Evolutionary conservation across 2,329 filamentous ascomycete species (phyloP).

Genomic region (Colletotrichum sublineola): DNA sequence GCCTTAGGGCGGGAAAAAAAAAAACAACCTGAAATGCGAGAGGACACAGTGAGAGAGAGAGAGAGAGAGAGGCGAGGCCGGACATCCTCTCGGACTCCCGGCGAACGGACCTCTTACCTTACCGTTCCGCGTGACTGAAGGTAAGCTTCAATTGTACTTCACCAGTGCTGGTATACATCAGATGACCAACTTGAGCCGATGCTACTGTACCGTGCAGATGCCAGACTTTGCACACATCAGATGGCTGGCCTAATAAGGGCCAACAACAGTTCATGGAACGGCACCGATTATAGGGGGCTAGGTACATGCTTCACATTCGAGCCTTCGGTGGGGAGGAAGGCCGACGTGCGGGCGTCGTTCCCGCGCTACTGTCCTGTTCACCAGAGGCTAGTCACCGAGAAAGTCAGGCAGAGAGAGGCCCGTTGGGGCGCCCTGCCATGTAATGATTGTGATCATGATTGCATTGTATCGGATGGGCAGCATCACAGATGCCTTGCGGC

Average conservation of each 20-base stretch:
- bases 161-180: not conserved
- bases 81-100: not conserved
- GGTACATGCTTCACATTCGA: not conserved
- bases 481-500: slow-evolving; percentile 25
- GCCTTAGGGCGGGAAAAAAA: no score
- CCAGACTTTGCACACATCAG: slow-evolving; percentile 10
- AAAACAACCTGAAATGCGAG: no score
- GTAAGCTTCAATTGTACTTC: not conserved
- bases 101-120: not conserved
- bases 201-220: not conserved
- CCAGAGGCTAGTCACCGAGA: not conserved
- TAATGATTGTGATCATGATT: slow-evolving; percentile 14
- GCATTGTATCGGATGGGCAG: slow-evolving; percentile 29
- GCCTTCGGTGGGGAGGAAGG: not conserved
- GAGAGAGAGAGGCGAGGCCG: not conserved
- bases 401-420: no score
- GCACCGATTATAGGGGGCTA: not conserved
- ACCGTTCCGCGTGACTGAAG: not conserved
- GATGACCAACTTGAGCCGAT: not conserved
- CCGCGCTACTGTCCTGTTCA: not conserved
- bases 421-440: not conserved
- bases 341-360: not conserved
- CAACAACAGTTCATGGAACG: not conserved
- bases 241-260: not conserved
- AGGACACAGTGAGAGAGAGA: no score